Evolutionary conservation across 2,329 filamentous ascomycete species (phyloP).

Genomic region (Geoglossum cookeanum): DNA sequence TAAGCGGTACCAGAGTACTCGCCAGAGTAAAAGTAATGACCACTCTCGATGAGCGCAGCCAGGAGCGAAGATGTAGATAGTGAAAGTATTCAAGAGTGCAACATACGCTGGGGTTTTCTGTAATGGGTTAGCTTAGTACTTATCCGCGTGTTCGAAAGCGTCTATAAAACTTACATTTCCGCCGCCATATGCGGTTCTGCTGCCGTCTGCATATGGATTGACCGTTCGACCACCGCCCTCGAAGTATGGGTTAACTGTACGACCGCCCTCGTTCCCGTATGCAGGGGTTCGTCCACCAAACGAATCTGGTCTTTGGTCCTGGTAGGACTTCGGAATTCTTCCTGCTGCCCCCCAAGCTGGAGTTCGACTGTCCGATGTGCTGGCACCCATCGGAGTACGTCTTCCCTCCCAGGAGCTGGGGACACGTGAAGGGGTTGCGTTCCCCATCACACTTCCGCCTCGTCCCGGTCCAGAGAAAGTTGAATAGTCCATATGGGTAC

Average conservation of each 20-base stretch:
- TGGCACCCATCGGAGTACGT: conserved; percentile 41
- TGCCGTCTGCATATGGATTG: conserved; percentile 39
- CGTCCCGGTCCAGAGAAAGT: conserved; percentile 25
- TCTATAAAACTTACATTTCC: conserved; percentile 17
- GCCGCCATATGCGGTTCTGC: conserved; percentile 26
- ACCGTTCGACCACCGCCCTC: conserved; percentile 47
- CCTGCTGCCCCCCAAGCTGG: background rate
- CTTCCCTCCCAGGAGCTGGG: conserved; percentile 40
- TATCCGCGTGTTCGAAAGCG: background rate
- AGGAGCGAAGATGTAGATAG: too few relatives aligned
- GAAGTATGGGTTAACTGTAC: conserved; percentile 33
- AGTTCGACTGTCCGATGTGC: background rate
- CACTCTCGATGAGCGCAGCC: too few relatives aligned
- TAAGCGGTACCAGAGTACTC: too few relatives aligned
- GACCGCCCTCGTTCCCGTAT: conserved; percentile 17
- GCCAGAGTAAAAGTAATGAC: too few relatives aligned
- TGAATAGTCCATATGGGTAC: conserved; percentile 56
- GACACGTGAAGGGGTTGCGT: conserved; percentile 24
- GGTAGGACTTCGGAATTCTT: background rate
- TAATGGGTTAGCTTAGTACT: background rate
- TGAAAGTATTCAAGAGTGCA: background rate
- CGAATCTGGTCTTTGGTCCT: conserved; percentile 28
- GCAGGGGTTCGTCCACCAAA: conserved; percentile 24
- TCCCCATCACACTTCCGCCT: conserved; percentile 29
- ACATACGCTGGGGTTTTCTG: conserved; percentile 5